Evolutionary conservation across 2,329 filamentous ascomycete species (phyloP).

Genomic region (Pseudogymnoascus pannorum): DNA sequence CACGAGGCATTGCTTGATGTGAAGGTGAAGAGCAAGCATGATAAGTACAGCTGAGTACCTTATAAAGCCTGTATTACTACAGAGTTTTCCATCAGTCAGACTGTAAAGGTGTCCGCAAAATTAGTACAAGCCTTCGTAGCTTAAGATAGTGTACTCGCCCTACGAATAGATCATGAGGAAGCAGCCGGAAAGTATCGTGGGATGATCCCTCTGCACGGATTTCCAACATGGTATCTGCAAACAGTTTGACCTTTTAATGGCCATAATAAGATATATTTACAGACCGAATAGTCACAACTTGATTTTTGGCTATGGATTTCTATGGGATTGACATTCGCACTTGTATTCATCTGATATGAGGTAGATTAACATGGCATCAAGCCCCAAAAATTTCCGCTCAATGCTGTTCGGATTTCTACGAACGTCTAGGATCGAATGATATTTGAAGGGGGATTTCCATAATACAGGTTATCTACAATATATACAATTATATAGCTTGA

Average conservation of each 20-base stretch:
- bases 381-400: background rate
- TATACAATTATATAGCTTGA: constrained; percentile 1
- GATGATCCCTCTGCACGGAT: background rate
- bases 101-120: background rate
- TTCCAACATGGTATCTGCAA: background rate
- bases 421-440: background rate
- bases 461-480: background rate
- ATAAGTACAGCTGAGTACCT: constrained; percentile 59
- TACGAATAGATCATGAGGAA: background rate
- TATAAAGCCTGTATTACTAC: background rate
- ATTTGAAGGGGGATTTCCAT: background rate
- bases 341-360: background rate
- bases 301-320: background rate
- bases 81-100: background rate
- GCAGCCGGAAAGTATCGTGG: background rate
- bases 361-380: background rate
- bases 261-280: background rate
- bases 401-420: background rate
- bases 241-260: background rate
- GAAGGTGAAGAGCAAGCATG: constrained; percentile 87
- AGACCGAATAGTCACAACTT: background rate
- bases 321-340: background rate
- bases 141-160: background rate
- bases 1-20: constrained; percentile 80
- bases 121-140: background rate